phyloP scores from a whole-genome alignment of 2,329 filamentous ascomycete species.

The Cladophialophora exuberans region DNA sequence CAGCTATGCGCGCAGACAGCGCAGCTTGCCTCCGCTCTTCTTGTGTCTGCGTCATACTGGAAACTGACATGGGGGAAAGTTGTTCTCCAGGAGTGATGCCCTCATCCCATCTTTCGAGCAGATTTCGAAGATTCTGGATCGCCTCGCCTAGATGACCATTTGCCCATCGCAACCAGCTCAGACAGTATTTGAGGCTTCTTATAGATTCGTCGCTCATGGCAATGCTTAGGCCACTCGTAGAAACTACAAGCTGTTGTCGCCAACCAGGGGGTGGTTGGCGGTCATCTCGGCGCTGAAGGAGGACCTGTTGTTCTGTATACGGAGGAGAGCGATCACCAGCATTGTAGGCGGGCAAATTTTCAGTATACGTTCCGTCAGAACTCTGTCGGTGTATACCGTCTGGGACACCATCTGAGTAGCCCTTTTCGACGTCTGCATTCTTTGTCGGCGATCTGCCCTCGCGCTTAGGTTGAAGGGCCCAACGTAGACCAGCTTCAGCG shows the following conservation, averaged over 20 bases:
- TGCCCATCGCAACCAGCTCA: constrained; percentile 77
- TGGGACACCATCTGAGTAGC: constrained; percentile 23
- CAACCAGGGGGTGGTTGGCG: constrained; percentile 55
- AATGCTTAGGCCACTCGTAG: constrained; percentile 85
- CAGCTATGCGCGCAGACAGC: constrained; percentile 64
- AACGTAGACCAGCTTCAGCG: constrained; percentile 82
- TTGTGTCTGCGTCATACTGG: constrained; percentile 32
- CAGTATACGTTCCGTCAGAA: constrained; percentile 50
- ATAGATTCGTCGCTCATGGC: constrained; percentile 90
- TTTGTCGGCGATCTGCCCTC: constrained; percentile 25
- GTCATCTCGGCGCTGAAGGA: constrained; percentile 33
- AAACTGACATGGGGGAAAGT: constrained; percentile 33
- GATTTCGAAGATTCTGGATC: constrained; percentile 72
- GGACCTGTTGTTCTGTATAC: constrained; percentile 30
- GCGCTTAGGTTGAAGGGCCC: constrained; percentile 66
- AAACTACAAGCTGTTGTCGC: constrained; percentile 84
- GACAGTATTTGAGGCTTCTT: constrained; percentile 79
- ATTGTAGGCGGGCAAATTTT: constrained; percentile 82
- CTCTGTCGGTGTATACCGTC: constrained; percentile 21
- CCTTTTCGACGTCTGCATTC: constrained; percentile 31
- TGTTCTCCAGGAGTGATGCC: constrained; percentile 40
- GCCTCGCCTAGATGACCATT: constrained; percentile 79
- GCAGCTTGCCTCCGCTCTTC: constrained; percentile 54
- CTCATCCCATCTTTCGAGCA: constrained; percentile 79
- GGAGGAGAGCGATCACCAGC: constrained; percentile 53